Evolutionary conservation across 2,329 filamentous ascomycete species (phyloP), one percentile per base, ranked within the genome.

Genomic region (Periconia macrospinosa): DNA sequence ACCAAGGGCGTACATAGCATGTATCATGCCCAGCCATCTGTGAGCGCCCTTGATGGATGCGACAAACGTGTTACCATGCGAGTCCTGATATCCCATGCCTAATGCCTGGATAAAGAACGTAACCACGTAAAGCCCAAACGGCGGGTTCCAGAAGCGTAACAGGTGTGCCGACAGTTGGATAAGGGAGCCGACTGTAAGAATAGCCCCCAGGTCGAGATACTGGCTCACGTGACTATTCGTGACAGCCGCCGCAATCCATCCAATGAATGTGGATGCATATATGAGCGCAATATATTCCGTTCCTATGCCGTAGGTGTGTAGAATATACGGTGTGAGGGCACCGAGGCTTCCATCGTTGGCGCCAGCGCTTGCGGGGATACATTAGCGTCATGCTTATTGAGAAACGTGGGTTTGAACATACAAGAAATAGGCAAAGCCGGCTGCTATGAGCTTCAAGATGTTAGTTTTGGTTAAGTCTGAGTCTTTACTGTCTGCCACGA

Each of bases 331-430:
- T 1, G 88, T 80, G 13, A 89, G 59, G 1, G 86, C 79, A 2
- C 86, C 86, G 1, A 88, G 73, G 55, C 81, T 86, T 30, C 86
- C 86, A 65, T 88, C 86, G 52, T 87, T 88, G 45, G 83, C 76
- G 0, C 86, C 86, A 0, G 86, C 84, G 30, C n/a, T n/a, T n/a
- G n/a, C n/a, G n/a, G n/a, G n/a, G n/a, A n/a, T n/a, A n/a, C n/a
- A n/a, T n/a, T n/a, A n/a, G n/a, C n/a, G n/a, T n/a, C n/a, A n/a
- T n/a, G n/a, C n/a, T n/a, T n/a, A n/a, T n/a, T n/a, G n/a, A n/a
- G n/a, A n/a, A n/a, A n/a, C n/a, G n/a, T n/a, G n/a, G n/a, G n/a
- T n/a, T n/a, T n/a, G n/a, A n/a, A n/a, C n/a, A n/a, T n/a, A n/a
- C n/a, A 85, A 83, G 62, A 88, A 86, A 73, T 87, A 88, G 0